Conservation (phyloP, 2,329 filamentous ascomycete genomes). For the Pyrenophora tritici-repentis region DNA sequence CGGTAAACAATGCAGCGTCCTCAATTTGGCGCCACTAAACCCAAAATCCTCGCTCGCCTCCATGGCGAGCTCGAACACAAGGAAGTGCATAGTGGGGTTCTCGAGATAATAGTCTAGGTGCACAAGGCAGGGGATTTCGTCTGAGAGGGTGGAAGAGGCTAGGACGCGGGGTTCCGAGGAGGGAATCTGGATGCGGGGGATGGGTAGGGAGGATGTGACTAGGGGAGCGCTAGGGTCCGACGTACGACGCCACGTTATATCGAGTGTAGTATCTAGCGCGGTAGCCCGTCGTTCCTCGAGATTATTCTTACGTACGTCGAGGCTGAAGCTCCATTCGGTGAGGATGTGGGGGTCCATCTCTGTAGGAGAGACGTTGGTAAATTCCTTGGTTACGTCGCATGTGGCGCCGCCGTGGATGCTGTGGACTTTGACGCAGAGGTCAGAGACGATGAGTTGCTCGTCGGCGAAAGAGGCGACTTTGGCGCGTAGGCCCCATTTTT, state of each 20-base stretch:
- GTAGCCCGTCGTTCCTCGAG: slow-evolving; percentile 82
- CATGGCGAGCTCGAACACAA: slow-evolving; percentile 91
- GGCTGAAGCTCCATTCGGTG: slow-evolving; percentile 71
- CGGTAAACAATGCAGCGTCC: slow-evolving; percentile 79
- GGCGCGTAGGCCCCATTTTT: slow-evolving; percentile 80
- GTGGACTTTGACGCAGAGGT: slow-evolving; percentile 67
- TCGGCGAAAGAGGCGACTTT: slow-evolving; percentile 75
- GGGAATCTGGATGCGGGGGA: slow-evolving; percentile 80
- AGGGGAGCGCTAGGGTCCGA: slow-evolving; percentile 35
- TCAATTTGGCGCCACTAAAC: slow-evolving; percentile 85
- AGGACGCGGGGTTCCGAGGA: slow-evolving; percentile 87
- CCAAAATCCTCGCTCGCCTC: slow-evolving; percentile 91
- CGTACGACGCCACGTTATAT: slow-evolving; percentile 76
- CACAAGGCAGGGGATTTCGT: slow-evolving; percentile 28
- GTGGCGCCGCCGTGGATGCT: slow-evolving; percentile 65
- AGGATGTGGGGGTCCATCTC: slow-evolving; percentile 67
- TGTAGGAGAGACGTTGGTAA: slow-evolving; percentile 40
- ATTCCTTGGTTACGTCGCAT: slow-evolving; percentile 53
- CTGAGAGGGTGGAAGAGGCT: slow-evolving; percentile 50
- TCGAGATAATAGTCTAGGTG: slow-evolving; percentile 74
- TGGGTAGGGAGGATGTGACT: slow-evolving; percentile 64
- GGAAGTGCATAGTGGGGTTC: slow-evolving; percentile 91
- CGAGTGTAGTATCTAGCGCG: slow-evolving; percentile 73
- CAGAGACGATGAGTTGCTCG: slow-evolving; percentile 64
- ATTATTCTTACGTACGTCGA: slow-evolving; percentile 74